Evolutionary conservation across 73 alveolate genomes (phyloP).

Genomic region (Chromera velia): DNA sequence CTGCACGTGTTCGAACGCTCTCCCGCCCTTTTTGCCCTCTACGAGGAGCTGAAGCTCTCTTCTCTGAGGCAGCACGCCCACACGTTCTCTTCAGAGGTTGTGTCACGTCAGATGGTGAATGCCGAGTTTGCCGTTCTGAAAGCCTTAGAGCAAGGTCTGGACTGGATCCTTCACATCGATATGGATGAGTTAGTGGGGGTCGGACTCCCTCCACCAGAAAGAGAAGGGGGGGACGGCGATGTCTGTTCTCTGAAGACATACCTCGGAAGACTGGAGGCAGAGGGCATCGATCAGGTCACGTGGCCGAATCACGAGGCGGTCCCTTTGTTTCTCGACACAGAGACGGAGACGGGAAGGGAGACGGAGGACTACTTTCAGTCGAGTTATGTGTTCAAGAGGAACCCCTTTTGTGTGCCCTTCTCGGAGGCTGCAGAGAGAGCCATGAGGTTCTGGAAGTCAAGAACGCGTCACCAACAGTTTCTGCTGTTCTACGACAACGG

Average conservation of each 20-base stretch:
- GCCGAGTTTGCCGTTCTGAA: not conserved
- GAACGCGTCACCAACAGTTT: slow-evolving; percentile 17
- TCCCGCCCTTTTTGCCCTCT: too few relatives aligned
- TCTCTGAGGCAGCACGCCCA: too few relatives aligned
- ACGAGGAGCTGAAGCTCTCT: too few relatives aligned
- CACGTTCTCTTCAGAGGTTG: too few relatives aligned
- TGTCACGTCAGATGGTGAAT: not conserved
- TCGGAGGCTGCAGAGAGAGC: slow-evolving; percentile 16
- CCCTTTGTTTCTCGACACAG: too few relatives aligned
- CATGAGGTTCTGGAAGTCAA: slow-evolving; percentile 25
- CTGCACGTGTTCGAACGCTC: too few relatives aligned
- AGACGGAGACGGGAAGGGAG: slow-evolving; percentile 18
- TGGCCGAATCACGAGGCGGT: slow-evolving; percentile 37
- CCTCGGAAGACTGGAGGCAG: slow-evolving; percentile 3
- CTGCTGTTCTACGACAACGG: slow-evolving; percentile 41
- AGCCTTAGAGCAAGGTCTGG: not conserved
- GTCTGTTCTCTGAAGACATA: slow-evolving; percentile 32
- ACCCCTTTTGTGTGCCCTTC: slow-evolving; percentile 26
- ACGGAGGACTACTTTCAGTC: slow-evolving; percentile 29
- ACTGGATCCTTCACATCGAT: not conserved
- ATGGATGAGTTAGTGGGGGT: slow-evolving; percentile 25
- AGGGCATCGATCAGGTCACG: slow-evolving; percentile 19
- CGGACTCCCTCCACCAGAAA: not conserved
- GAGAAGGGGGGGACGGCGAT: too few relatives aligned
- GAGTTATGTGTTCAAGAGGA: slow-evolving; percentile 24